These are phyloP conservation scores for Nicotiana rustica DNA, from an alignment of 305 asterid species.

Conservation along the genomic window DNA sequence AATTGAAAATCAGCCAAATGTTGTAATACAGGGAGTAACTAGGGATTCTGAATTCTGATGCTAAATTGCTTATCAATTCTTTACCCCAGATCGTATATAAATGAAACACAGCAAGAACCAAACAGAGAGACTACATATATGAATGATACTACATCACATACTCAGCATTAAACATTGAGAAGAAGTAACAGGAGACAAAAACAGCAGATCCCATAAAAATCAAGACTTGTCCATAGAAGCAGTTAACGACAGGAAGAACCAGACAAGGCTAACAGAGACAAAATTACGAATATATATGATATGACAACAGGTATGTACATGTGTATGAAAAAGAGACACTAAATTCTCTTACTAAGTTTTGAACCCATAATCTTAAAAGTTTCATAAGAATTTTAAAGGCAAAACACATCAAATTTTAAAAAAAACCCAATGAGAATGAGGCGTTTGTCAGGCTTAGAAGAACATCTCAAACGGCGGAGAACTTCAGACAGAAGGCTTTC, in stretches of 20 bases:
- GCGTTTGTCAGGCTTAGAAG: constrained; percentile 45
- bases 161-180: neutral
- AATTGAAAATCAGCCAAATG: neutral
- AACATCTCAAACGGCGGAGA: constrained; percentile 41
- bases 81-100: no score
- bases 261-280: neutral
- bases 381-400: no score
- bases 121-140: neutral
- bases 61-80: no score
- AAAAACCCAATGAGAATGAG: constrained; percentile 40
- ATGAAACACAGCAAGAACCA: no score
- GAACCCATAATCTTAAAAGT: no score
- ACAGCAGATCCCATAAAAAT: neutral
- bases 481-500: constrained; percentile 39
- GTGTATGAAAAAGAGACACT: no score
- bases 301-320: no score
- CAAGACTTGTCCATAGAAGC: neutral
- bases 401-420: no score
- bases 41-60: no score
- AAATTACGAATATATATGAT: neutral
- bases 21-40: neutral
- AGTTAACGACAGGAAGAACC: neutral
- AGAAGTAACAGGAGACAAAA: neutral
- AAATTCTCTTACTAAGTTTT: no score
- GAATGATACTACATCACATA: neutral